phyloP scores from a whole-genome alignment of 208 protist species.

The Leishmania arabica region DNA sequence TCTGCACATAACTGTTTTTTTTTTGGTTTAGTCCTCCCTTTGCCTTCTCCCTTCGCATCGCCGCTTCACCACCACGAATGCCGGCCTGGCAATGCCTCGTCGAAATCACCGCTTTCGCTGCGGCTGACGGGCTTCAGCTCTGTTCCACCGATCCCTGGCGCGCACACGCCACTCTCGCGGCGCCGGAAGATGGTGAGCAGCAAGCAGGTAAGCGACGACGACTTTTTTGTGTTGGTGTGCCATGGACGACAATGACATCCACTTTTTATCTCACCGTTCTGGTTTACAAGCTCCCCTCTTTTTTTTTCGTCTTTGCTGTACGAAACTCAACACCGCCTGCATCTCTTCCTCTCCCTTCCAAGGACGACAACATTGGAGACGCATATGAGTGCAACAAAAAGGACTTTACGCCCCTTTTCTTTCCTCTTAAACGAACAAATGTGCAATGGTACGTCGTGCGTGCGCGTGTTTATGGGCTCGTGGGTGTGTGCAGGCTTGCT shows the following conservation, averaged over 20 bases:
- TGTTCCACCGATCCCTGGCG: not conserved
- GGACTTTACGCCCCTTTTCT: not conserved
- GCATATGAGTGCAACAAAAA: not conserved
- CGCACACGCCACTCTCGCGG: not conserved
- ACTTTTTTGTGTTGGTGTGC: not conserved
- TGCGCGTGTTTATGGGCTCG: not conserved
- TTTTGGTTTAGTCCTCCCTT: constrained; percentile 13
- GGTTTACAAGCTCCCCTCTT: constrained; percentile 6
- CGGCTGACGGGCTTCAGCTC: not conserved
- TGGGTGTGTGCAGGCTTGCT: not conserved
- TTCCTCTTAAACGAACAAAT: not conserved
- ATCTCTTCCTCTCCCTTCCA: not conserved
- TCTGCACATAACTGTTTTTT: constrained; percentile 3
- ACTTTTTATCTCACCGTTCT: constrained; percentile 8
- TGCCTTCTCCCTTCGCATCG: not conserved
- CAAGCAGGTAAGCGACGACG: not conserved
- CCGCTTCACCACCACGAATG: not conserved
- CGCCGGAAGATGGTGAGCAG: not conserved
- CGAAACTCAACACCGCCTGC: not conserved
- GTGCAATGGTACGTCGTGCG: constrained; percentile 1
- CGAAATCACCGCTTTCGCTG: not conserved
- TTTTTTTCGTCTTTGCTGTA: constrained; percentile 1
- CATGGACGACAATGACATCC: not conserved
- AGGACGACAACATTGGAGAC: not conserved
- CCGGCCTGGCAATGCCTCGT: not conserved